Evolutionary conservation across 129 eudicot genomes (phyloP), one percentile per base, ranked within the genome.

Genomic region (Flaveria bidentis): DNA sequence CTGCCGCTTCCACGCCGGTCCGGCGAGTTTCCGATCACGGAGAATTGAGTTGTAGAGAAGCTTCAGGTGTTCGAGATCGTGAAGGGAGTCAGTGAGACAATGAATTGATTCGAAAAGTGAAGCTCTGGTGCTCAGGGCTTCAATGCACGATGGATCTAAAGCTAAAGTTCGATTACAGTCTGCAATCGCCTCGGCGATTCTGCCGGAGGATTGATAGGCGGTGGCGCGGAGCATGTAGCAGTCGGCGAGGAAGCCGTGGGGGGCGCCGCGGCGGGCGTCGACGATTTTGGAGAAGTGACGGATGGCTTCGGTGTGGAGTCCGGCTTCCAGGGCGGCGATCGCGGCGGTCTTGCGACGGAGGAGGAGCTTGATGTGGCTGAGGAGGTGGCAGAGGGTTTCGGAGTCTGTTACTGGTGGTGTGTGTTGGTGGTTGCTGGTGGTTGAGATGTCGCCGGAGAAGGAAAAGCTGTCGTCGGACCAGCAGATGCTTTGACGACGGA

Each of bases 201-300:
- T 84, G 6, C 96, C 96, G 0, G 86, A 84, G 0, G 87, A 86
- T 33, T 78, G 73, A 57, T 82, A 95, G 8, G 96, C 99, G 5
- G 78, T 45, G 39, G 99, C 96, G 6, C 99, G 87, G 75, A 86
- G 87, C 73, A 89, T 81, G 88, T 95, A 95, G 76, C 99, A 95
- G 49, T 95, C 96, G 16, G 99, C 92, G 0, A 95, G 73, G 81
- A 95, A 95, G 1, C 94, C 96, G 25, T 91, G 97, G 16, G 99
- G 99, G 18, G 96, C 95, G 0, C 91, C 92, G 14, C 99, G 97
- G 6, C 99, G 87, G 50, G 96, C 87, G 33, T 91, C 99, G 1
- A 95, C 80, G 20, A 95, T 95, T 77, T 95, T 95, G 6, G 99
- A 87, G 81, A 95, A 95, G 66, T 95, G 99, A 39, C 99, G 53